A percentile compares a stretch with the other conserved stretches of the same genome.
Conservation (phyloP, 2,329 filamentous ascomycete genomes). For the Thielaviopsis ethacetica region DNA sequence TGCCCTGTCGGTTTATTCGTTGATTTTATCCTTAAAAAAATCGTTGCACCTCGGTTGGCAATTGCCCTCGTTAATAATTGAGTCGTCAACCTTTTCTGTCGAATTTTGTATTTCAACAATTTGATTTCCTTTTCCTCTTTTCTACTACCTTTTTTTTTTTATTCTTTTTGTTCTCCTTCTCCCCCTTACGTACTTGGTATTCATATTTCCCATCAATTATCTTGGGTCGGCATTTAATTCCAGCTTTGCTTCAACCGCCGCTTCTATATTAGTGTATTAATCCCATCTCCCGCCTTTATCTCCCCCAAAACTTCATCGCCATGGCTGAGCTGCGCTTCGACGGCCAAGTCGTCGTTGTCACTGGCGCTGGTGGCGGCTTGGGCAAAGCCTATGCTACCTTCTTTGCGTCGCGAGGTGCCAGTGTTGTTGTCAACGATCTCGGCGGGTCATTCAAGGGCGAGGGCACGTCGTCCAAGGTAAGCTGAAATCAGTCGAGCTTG, state of each 20-base stretch:
- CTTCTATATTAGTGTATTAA: neutral
- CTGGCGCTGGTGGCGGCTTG: conserved; percentile 63
- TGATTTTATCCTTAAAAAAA: too few relatives aligned
- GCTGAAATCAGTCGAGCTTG: conserved; percentile 13
- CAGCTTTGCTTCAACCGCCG: neutral
- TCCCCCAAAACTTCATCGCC: conserved; percentile 18
- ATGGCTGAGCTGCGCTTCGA: conserved; percentile 66
- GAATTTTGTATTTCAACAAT: neutral
- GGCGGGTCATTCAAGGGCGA: conserved; percentile 89
- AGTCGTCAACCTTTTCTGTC: too few relatives aligned
- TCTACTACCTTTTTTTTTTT: neutral
- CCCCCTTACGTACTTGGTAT: neutral
- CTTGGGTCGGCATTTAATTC: neutral
- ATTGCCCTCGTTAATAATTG: neutral
- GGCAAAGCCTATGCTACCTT: conserved; percentile 75
- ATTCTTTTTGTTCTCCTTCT: neutral
- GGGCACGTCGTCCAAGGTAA: conserved; percentile 70
- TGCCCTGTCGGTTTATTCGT: too few relatives aligned
- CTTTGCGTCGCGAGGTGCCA: conserved; percentile 82
- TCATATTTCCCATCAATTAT: neutral
- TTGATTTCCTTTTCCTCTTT: neutral
- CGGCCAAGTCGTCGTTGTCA: conserved; percentile 70
- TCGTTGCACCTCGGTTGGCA: neutral
- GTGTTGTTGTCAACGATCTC: conserved; percentile 91
- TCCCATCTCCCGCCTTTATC: neutral